These are phyloP conservation scores for Trametes cubensis DNA, from an alignment of 768 basidiomycete genomes.

Conservation along the genomic window DNA sequence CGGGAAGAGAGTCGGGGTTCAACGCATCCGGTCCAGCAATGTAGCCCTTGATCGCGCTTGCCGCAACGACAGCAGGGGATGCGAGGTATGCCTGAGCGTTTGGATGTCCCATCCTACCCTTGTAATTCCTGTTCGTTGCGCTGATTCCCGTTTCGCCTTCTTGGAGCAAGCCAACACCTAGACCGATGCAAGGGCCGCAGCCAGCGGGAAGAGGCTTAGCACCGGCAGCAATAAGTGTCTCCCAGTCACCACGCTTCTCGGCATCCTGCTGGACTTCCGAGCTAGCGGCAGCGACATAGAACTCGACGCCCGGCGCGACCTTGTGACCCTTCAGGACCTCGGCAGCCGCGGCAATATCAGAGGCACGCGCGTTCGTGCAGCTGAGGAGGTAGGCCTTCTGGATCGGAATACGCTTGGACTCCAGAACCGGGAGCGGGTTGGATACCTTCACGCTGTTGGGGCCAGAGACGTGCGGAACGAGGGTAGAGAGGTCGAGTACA, in stretches of 20 bases:
- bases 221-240: slow-evolving; percentile 79
- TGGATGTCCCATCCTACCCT: slow-evolving; percentile 97
- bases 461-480: slow-evolving; percentile 94
- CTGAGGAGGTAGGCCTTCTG: slow-evolving; percentile 98
- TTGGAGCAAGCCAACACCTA: slow-evolving; percentile 89
- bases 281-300: slow-evolving; percentile 96
- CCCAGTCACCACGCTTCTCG: slow-evolving; percentile 87
- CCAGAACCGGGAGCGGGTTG: slow-evolving; percentile 87
- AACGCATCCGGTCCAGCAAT: slow-evolving; percentile 82
- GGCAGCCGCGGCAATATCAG: slow-evolving; percentile 92
- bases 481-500: slow-evolving; percentile 87
- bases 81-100: slow-evolving; percentile 95
- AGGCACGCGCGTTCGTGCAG: slow-evolving; percentile 96
- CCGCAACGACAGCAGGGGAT: slow-evolving; percentile 95
- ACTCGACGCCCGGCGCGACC: slow-evolving; percentile 89
- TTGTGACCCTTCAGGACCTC: slow-evolving; percentile 81
- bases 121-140: slow-evolving; percentile 98
- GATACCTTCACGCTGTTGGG: slow-evolving; percentile 98
- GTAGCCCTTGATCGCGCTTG: slow-evolving; percentile 89
- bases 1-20: slow-evolving; percentile 52
- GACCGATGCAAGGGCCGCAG: slow-evolving; percentile 97
- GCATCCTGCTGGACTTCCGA: slow-evolving; percentile 90
- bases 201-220: slow-evolving; percentile 93
- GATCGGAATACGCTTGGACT: slow-evolving; percentile 73
- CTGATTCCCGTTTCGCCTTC: slow-evolving; percentile 97